Evolutionary conservation across 805 yeast species (phyloP).

Genomic region (Torulaspora gathmanii): DNA sequence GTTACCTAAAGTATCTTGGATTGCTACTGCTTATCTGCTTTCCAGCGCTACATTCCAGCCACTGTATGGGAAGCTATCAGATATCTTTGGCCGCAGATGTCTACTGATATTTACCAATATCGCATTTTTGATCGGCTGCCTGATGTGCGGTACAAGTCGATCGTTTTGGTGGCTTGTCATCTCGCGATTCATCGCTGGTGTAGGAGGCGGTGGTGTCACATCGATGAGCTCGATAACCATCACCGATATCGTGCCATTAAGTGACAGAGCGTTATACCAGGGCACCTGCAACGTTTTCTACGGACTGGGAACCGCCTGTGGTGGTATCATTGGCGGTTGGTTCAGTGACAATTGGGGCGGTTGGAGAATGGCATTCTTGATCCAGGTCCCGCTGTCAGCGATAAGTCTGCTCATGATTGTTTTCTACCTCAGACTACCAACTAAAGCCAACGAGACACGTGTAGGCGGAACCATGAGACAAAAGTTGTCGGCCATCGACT

Average conservation of each 20-base stretch:
- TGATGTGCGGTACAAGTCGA: constrained; percentile 50
- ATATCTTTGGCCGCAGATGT: constrained; percentile 63
- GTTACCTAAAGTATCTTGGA: constrained; percentile 62
- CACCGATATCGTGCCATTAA: constrained; percentile 70
- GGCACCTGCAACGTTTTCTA: constrained; percentile 74
- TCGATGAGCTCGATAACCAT: constrained; percentile 68
- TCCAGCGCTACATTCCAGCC: constrained; percentile 74
- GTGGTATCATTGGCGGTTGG: constrained; percentile 63
- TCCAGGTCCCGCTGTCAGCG: constrained; percentile 50
- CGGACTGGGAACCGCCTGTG: constrained; percentile 71
- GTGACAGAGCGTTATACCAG: constrained; percentile 77
- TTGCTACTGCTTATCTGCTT: constrained; percentile 64
- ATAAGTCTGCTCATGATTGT: constrained; percentile 45
- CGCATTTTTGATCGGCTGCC: constrained; percentile 54
- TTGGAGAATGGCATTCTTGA: constrained; percentile 61
- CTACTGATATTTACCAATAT: constrained; percentile 48
- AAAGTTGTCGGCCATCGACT: constrained; percentile 43
- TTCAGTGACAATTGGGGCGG: constrained; percentile 47
- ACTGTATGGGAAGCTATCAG: constrained; percentile 63
- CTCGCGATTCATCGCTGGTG: constrained; percentile 69
- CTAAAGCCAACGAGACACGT: constrained; percentile 35
- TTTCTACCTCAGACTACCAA: constrained; percentile 34
- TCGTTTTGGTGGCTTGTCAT: constrained; percentile 45
- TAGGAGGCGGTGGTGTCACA: constrained; percentile 87
- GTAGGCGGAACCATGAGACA: background rate